Conservation (phyloP, 192 early-diverging fungal species). For the Ambispora gerdemannii region DNA sequence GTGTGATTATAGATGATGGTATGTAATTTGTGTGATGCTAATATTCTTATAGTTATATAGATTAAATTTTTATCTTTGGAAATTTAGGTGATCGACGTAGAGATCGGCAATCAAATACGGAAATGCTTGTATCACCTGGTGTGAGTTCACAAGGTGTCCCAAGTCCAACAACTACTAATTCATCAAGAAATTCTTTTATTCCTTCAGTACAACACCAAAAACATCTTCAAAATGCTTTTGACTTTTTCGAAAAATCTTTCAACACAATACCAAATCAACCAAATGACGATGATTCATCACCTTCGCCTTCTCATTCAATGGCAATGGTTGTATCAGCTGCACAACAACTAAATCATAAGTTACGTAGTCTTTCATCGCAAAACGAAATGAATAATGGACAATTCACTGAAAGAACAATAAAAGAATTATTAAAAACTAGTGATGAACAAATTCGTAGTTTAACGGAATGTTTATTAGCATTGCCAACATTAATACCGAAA, state of each 20-base stretch:
- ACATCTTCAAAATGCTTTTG: slow-evolving; percentile 34
- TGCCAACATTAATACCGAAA: slow-evolving; percentile 9
- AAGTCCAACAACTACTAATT: slow-evolving; percentile 4
- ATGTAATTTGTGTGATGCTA: neutral
- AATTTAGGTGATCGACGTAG: neutral
- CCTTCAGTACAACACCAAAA: slow-evolving; percentile 25
- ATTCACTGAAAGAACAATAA: slow-evolving; percentile 12
- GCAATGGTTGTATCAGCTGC: slow-evolving; percentile 33
- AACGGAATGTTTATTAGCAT: slow-evolving; percentile 30
- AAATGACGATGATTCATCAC: slow-evolving; percentile 14
- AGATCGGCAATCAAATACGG: neutral
- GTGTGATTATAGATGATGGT: neutral
- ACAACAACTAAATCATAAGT: slow-evolving; percentile 21
- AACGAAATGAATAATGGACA: slow-evolving; percentile 8
- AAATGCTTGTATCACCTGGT: slow-evolving; percentile 11
- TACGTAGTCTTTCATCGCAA: slow-evolving; percentile 11
- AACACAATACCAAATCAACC: neutral
- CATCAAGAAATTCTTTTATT: neutral
- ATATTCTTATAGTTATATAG: neutral
- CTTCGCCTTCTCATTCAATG: slow-evolving; percentile 32
- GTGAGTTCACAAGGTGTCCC: slow-evolving; percentile 14
- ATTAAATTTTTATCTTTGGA: neutral
- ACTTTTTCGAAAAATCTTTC: slow-evolving; percentile 31
- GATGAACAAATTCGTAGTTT: slow-evolving; percentile 34
- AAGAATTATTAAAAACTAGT: slow-evolving; percentile 27